Evolutionary conservation across 2,329 filamentous ascomycete genomes (phyloP), one percentile per base, ranked within the genome.

Genomic region (Xylaria hypoxylon): DNA sequence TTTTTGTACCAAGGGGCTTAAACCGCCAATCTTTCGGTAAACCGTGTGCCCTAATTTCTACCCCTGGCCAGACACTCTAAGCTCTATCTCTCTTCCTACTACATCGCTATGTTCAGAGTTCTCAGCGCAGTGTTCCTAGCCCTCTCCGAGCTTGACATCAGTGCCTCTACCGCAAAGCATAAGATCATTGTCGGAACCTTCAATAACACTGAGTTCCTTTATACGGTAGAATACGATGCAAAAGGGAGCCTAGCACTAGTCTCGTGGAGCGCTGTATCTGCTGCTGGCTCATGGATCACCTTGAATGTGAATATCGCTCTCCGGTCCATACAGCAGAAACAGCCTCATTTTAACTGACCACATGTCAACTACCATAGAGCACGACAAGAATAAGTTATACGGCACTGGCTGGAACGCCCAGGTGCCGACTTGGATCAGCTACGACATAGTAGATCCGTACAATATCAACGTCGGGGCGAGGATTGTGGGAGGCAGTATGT

Each of bases 371-470:
- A 52, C 10, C 31, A 42, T 57, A 26, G 52, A 77, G 75, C 74
- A 77, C 51, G 75, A 77, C 65, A 75, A 74, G 47, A 77, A 70
- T 44, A 75, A 73, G 47, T 56, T 77, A 1, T 78, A 78, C 53
- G 72, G 74, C 10, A 77, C 73, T 2, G 69, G 72, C 52, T 76
- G 66, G 65, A 69, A 72, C 15, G 60, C 70, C 0, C 22, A 63
- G 11, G 52, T 52, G 22, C 74, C 74, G 6, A 67, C 69, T 2
- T 77, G 74, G 62, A 68, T 75, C 28, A 74, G 72, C 64, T 77
- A 76, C 65, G 68, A 70, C 38, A 33, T 77, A 6, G 53, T 47
- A 5, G 73, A 74, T 58, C 67, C 70, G 19, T 65, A 45, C 17
- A 44, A 68, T 33, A 73, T 77, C 45, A 52, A 59, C 26, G 69